Evolutionary conservation across 1,284 basidiomycete genomes (phyloP).

Genomic region (Rhizoctonia solani): DNA sequence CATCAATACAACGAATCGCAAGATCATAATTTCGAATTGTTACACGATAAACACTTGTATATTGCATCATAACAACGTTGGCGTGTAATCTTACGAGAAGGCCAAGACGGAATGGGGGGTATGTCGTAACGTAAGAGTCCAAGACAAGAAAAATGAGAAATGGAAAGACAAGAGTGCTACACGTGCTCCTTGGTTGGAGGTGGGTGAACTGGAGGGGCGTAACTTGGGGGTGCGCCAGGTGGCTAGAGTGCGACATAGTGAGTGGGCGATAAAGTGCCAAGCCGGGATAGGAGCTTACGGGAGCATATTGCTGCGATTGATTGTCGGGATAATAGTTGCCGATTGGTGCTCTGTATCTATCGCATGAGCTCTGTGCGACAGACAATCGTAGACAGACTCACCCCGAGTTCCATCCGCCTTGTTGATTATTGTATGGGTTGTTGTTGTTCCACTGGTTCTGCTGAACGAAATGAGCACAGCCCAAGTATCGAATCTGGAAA

Average conservation of each 20-base stretch:
- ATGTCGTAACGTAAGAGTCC: constrained; percentile 1
- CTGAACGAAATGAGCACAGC: background rate
- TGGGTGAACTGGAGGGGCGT: constrained; percentile 16
- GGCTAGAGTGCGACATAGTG: background rate
- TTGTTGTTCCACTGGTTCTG: constrained; percentile 3
- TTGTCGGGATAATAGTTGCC: constrained; percentile 10
- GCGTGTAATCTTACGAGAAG: constrained; percentile 25
- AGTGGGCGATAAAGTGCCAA: too few species aligned
- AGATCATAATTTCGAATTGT: too few species aligned
- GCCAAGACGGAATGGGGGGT: constrained; percentile 1
- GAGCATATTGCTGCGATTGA: constrained; percentile 26
- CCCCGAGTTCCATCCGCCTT: constrained; percentile 30
- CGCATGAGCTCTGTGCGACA: background rate
- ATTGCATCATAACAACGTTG: background rate
- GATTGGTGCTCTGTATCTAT: constrained; percentile 14
- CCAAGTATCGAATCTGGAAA: background rate
- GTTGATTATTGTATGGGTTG: background rate
- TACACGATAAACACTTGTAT: too few species aligned
- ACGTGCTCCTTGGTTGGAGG: constrained; percentile 31
- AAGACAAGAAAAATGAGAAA: too few species aligned
- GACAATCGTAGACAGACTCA: background rate
- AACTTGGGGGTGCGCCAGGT: constrained; percentile 17
- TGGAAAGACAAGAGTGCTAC: background rate
- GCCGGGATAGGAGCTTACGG: constrained; percentile 25
- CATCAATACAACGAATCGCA: too few species aligned